Conservation (phyloP, 2,329 filamentous ascomycete genomes). For the Chrysosporium queenslandicum region DNA sequence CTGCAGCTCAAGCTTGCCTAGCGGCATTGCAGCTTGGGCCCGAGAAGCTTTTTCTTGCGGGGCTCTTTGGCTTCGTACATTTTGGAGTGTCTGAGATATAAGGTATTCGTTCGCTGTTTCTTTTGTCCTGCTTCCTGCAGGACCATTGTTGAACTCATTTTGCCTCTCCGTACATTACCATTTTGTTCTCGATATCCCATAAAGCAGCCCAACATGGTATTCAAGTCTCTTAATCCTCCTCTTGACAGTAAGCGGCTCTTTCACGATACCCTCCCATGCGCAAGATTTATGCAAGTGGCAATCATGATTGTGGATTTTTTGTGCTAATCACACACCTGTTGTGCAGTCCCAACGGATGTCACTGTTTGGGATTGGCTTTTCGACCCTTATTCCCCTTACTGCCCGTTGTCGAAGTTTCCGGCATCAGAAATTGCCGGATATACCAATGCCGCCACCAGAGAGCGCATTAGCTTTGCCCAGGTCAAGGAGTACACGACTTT, state of each 20-base stretch:
- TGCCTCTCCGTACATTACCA: background rate
- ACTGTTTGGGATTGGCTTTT: slow-evolving; percentile 56
- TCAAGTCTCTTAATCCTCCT: slow-evolving; percentile 9
- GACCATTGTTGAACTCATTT: background rate
- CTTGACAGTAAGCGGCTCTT: slow-evolving; percentile 9
- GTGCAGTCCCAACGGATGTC: slow-evolving; percentile 45
- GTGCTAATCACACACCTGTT: background rate
- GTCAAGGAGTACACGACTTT: slow-evolving; percentile 49
- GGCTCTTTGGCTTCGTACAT: background rate
- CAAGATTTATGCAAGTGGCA: background rate
- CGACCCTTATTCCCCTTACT: slow-evolving; percentile 37
- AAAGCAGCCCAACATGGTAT: slow-evolving; percentile 5
- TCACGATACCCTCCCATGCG: background rate
- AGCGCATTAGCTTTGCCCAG: slow-evolving; percentile 48
- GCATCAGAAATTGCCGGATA: slow-evolving; percentile 42
- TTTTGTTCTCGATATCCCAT: background rate
- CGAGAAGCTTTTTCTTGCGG: slow-evolving; percentile 4
- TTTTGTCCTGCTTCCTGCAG: background rate
- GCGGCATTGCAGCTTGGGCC: background rate
- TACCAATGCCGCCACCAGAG: slow-evolving; percentile 50
- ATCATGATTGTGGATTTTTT: background rate
- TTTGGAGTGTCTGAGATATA: background rate
- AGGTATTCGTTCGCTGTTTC: background rate
- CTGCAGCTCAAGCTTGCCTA: background rate
- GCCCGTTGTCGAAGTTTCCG: slow-evolving; percentile 37